Conservation (phyloP, 257 asterid species). For the Fraxinus cuspidata region DNA sequence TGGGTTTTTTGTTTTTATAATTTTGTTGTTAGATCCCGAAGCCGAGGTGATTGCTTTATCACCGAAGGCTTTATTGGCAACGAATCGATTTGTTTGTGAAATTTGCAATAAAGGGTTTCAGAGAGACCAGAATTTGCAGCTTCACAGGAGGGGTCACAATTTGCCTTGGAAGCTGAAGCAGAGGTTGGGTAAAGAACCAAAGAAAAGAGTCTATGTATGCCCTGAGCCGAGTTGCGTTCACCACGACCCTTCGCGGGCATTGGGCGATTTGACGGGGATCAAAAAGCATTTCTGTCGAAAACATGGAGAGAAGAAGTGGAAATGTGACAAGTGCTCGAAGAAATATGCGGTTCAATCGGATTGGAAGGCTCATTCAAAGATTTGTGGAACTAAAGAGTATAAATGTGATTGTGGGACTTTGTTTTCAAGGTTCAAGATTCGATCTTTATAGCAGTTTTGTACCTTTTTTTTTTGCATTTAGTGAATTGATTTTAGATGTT, state of each 20-base stretch:
- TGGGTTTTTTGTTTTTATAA: not conserved
- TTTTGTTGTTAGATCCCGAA: constrained; percentile 63
- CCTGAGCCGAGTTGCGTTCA: constrained; percentile 77
- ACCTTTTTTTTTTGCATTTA: not conserved
- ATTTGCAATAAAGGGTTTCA: constrained; percentile 84
- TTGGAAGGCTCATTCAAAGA: constrained; percentile 85
- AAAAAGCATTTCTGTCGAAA: constrained; percentile 89
- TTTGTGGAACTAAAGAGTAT: constrained; percentile 85
- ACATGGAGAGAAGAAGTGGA: constrained; percentile 93
- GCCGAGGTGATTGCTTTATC: constrained; percentile 86
- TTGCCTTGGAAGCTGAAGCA: constrained; percentile 87
- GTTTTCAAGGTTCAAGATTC: constrained; percentile 59
- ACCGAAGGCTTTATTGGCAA: constrained; percentile 68
- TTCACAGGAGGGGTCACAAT: constrained; percentile 85
- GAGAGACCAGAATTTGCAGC: constrained; percentile 91
- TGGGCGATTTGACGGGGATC: constrained; percentile 88
- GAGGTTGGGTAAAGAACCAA: constrained; percentile 61
- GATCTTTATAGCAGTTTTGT: not conserved
- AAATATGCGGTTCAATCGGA: constrained; percentile 93
- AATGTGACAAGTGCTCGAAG: constrained; percentile 79
- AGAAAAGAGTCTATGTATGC: constrained; percentile 78
- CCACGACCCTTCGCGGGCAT: constrained; percentile 75
- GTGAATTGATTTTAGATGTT: not conserved
- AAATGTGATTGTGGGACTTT: constrained; percentile 82
- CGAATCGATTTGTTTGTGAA: constrained; percentile 85